A percentile compares a stretch with the other conserved stretches of the same genome.
phyloP scores from a whole-genome alignment of 1,284 basidiomycete species.

The Trametes pubescens region DNA sequence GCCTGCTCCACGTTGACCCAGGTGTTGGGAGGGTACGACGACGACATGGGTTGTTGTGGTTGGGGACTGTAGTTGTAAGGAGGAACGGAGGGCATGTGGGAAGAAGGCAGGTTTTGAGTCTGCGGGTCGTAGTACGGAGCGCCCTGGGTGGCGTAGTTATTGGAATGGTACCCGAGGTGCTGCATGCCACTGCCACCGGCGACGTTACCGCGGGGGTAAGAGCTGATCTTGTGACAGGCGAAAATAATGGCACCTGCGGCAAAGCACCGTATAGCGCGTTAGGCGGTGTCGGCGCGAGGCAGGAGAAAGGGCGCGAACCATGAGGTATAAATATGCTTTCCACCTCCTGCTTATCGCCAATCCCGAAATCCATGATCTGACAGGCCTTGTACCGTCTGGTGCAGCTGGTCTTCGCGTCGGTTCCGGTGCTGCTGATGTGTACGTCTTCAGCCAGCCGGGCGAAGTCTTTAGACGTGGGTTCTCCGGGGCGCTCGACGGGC shows the following conservation, averaged over 20 bases:
- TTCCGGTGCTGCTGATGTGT: slow-evolving; percentile 66
- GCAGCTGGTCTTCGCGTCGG: slow-evolving; percentile 89
- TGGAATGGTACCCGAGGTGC: slow-evolving; percentile 35
- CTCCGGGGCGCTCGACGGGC: slow-evolving; percentile 77
- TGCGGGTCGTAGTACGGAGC: slow-evolving; percentile 55
- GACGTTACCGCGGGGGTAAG: slow-evolving; percentile 52
- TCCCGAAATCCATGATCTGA: slow-evolving; percentile 69
- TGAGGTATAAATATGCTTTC: slow-evolving; percentile 95
- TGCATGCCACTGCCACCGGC: slow-evolving; percentile 36
- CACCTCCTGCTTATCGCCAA: slow-evolving; percentile 71
- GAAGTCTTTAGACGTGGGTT: slow-evolving; percentile 83
- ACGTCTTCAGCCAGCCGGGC: slow-evolving; percentile 84
- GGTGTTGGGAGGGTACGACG: slow-evolving; percentile 60
- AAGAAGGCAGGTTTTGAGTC: slow-evolving; percentile 54
- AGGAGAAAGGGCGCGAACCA: slow-evolving; percentile 60
- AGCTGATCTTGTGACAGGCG: slow-evolving; percentile 79
- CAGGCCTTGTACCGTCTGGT: slow-evolving; percentile 90
- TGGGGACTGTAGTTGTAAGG: slow-evolving; percentile 49
- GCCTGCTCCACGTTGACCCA: slow-evolving; percentile 50
- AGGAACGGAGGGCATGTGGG: slow-evolving; percentile 41
- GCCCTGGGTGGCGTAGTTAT: slow-evolving; percentile 45
- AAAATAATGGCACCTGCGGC: slow-evolving; percentile 78
- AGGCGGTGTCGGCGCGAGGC: slow-evolving; percentile 22
- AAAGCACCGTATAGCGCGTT: slow-evolving; percentile 13
- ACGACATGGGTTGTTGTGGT: slow-evolving; percentile 47